phyloP scores from a whole-genome alignment of 805 yeast genomes.

The Clavispora carvajalis region DNA sequence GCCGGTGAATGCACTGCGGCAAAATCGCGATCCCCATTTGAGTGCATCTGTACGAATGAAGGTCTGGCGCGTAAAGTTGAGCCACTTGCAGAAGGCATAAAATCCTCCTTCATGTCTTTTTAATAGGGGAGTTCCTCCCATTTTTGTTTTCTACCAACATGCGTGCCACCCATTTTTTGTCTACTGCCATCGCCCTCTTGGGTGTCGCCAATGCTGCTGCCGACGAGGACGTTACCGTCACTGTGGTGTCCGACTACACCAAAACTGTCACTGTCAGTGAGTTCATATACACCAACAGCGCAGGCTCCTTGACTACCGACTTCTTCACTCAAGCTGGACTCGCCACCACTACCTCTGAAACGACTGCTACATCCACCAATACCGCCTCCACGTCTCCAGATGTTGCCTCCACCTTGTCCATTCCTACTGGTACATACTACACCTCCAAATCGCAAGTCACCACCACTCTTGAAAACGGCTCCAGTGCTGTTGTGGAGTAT shows the following conservation, averaged over 20 bases:
- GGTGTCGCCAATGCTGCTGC: background rate
- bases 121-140: background rate
- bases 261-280: constrained; percentile 26
- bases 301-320: constrained; percentile 25
- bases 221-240: constrained; percentile 10
- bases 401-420: constrained; percentile 1
- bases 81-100: background rate
- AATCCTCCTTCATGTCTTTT: background rate
- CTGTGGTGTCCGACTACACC: constrained; percentile 18
- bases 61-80: background rate
- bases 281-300: constrained; percentile 26
- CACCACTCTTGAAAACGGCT: constrained; percentile 17
- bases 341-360: constrained; percentile 3
- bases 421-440: constrained; percentile 20
- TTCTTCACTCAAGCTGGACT: constrained; percentile 16
- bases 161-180: background rate
- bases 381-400: constrained; percentile 1
- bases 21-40: background rate
- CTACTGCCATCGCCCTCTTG: background rate
- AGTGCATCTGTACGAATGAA: background rate
- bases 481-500: constrained; percentile 20
- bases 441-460: constrained; percentile 17
- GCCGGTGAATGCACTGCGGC: too few species aligned
- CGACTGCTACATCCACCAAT: background rate
- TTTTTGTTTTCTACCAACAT: background rate